Evolutionary conservation across 202 grass and related monocot genomes (phyloP).

Genomic region (Brachypodium distachyon): DNA sequence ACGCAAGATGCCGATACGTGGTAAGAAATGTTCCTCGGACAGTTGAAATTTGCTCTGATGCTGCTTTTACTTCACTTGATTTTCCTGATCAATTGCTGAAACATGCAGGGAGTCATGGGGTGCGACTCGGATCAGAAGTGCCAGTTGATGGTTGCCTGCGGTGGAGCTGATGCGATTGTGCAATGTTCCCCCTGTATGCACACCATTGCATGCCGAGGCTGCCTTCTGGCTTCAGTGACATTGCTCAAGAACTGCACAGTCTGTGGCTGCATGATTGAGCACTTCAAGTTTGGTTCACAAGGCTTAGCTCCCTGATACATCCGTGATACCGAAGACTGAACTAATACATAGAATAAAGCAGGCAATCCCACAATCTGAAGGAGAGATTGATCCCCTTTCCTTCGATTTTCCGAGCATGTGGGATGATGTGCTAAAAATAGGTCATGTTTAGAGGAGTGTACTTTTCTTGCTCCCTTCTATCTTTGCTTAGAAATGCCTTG

Average conservation of each 20-base stretch:
- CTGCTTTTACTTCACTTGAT: neutral
- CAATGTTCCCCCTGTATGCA: slow-evolving; percentile 53
- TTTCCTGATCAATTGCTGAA: slow-evolving; percentile 1
- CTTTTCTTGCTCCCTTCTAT: slow-evolving; percentile 6
- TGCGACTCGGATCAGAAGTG: slow-evolving; percentile 11
- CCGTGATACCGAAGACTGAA: slow-evolving; percentile 10
- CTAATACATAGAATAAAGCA: slow-evolving; percentile 29
- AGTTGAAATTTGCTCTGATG: neutral
- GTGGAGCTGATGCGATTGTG: slow-evolving; percentile 35
- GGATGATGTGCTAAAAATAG: neutral
- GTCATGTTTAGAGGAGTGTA: slow-evolving; percentile 20
- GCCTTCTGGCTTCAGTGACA: slow-evolving; percentile 36
- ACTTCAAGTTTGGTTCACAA: slow-evolving; percentile 39
- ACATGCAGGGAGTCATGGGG: slow-evolving; percentile 31
- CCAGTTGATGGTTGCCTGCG: slow-evolving; percentile 49
- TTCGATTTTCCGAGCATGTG: slow-evolving; percentile 30
- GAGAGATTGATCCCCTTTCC: slow-evolving; percentile 27
- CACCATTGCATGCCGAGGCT: slow-evolving; percentile 43
- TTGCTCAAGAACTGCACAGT: slow-evolving; percentile 40
- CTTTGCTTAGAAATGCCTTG: slow-evolving; percentile 15
- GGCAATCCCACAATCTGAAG: slow-evolving; percentile 25
- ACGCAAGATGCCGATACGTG: slow-evolving; percentile 17
- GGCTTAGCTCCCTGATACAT: slow-evolving; percentile 3
- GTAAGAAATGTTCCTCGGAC: slow-evolving; percentile 10
- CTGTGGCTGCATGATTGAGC: slow-evolving; percentile 40